Base-by-base conservation (phyloP, 306 rosid species). In the Canavalia gladiata region DNA sequence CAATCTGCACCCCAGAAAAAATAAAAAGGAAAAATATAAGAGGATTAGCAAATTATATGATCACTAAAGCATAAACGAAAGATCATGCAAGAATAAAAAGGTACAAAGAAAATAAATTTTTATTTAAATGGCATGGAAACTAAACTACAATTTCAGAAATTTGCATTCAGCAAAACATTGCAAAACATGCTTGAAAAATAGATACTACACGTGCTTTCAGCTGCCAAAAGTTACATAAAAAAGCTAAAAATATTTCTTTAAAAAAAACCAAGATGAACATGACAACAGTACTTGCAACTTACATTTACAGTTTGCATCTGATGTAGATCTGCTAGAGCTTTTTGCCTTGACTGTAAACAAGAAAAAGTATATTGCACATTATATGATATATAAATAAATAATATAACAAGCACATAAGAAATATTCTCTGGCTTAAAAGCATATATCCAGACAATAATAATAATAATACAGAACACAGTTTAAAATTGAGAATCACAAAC, bases 251-350 rank as follows among this genome's bases (percentile, higher is more conserved):
- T 12, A 43, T 67, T 56, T 51, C 41, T 37, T 37, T 37, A 4
- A 28, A 74, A 13, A 41, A 6, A 73, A 66, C 34, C 7, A 3
- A 52, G 47, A 43, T 29, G 62, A 76, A 50, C 47, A 57, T 29
- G 18, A 29, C 49, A 72, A 37, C 60, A 51, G 68, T 33, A 35
- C 12, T 39, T 30, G 55, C 60, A 46, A 83, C 97, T 86, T 87
- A 92, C 98, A 75, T 92, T 88, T 64, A 92, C 94, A 64, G 86
- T 85, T 51, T 94, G 98, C 98, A 92, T 92, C 82, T 91, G 98
- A 71, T 88, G 93, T 58, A 94, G 90, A 86, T 94, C 98, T 54
- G 94, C 89, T 37, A 94, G 89, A 79, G 98, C 97, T 81, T 94
- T 94, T 72, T 92, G 97, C 92, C 98, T 91, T n/a, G 98, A 92